Evolutionary conservation across 352 stramenopile genomes (phyloP).

Genomic region (Aphanomyces invadans): DNA sequence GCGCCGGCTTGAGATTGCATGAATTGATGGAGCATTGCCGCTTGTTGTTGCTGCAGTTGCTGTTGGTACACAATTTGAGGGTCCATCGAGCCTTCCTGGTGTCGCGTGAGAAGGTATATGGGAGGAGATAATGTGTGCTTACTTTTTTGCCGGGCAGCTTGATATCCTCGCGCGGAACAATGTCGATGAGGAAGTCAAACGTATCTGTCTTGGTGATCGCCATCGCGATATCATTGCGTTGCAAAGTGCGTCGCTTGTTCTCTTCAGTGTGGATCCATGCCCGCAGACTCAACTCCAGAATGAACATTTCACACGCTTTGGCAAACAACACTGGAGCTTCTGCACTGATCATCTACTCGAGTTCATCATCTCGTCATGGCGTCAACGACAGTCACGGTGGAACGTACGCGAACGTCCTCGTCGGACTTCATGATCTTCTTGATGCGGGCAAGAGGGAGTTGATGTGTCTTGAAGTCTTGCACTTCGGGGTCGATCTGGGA

Average conservation of each 20-base stretch:
- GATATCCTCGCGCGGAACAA: conserved; percentile 83
- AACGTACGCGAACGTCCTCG: conserved; percentile 79
- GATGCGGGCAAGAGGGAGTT: conserved; percentile 88
- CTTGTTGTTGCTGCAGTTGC: conserved; percentile 81
- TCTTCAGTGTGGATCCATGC: conserved; percentile 88
- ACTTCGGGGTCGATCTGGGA: conserved; percentile 76
- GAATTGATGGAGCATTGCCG: conserved; percentile 81
- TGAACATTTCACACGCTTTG: conserved; percentile 94
- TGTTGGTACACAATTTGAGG: conserved; percentile 79
- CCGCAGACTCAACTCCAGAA: conserved; percentile 83
- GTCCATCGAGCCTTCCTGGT: conserved; percentile 46
- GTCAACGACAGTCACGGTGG: not conserved
- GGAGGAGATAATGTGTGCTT: not conserved
- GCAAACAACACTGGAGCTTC: conserved; percentile 89
- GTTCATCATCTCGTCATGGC: not conserved
- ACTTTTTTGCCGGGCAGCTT: conserved; percentile 80
- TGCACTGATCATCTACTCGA: conserved; percentile 84
- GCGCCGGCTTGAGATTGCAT: conserved; percentile 58
- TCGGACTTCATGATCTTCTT: conserved; percentile 96
- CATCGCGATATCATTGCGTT: conserved; percentile 86
- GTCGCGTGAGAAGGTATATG: no score
- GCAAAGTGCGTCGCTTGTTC: conserved; percentile 89
- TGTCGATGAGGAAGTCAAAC: conserved; percentile 90
- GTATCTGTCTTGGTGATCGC: conserved; percentile 88
- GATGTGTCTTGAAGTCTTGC: conserved; percentile 84